Base-by-base conservation (phyloP, 1,284 basidiomycete genomes). In the Rhodotorula sp. region DNA sequence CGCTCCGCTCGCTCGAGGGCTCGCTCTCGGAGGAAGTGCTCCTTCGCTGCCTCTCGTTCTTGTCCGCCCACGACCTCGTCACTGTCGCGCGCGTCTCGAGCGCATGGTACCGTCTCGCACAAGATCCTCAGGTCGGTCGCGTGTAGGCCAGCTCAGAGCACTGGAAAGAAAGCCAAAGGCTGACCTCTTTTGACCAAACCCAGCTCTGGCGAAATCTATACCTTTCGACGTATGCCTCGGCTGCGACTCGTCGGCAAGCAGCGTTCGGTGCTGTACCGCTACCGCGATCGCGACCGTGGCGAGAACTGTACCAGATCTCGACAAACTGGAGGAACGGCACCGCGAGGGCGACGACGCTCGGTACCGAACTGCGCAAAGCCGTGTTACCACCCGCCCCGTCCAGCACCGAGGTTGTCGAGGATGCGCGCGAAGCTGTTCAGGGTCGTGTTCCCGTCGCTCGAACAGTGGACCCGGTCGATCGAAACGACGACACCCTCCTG, bases 201-300 rank as follows among this genome's bases (percentile, higher is more conserved):
- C 71, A 76, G 75, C 71, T 77, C 1, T 77, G 76, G 76, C 64
- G 71, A 5, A 22, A 44, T 2, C 64, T 77, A 12, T 77, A 77
- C 64, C 59, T 71, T 10, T 48, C 56, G 42, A 62, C 71, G 4
- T 73, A 67, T 42, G 67, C 69, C 2, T 65, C 69, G 3, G n/a
- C 67, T 2, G 24, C 64, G 8, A 58, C 46, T 6, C 56, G 69
- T 6, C 53, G 69, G 29, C 66, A 53, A 15, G 66, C 53, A 0
- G 14, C 29, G 4, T 4, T 17, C 17, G 60, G 42, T 26, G 14
- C 12, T 10, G 61, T 17, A 3, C 5, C 17, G 33, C 20, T 60
- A 18, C 3, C 22, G 18, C 53, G 59, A 4, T 51, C 60, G 7
- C 22, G 70, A 48, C 75, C 76, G 0, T 77, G 75, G 75, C 67